These are phyloP conservation scores for Lachancea cidri DNA, from an alignment of 805 yeast species.

Conservation along the genomic window DNA sequence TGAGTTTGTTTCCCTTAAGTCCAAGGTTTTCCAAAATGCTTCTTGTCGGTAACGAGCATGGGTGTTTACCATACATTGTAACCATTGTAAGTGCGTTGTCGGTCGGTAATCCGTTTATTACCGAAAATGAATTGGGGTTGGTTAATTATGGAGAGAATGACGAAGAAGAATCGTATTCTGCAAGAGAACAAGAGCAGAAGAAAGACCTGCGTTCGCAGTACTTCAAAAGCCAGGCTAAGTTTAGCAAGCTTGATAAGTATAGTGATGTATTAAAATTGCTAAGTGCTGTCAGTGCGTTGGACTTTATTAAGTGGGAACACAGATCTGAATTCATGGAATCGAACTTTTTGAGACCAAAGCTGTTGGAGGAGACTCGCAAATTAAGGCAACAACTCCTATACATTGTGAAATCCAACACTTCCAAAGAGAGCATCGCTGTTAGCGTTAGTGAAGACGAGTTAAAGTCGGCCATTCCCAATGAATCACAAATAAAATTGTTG, in stretches of 20 bases:
- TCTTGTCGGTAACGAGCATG: slow-evolving; percentile 79
- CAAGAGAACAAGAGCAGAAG: slow-evolving; percentile 36
- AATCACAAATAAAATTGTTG: slow-evolving; percentile 65
- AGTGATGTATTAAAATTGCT: slow-evolving; percentile 74
- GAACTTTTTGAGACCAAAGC: slow-evolving; percentile 69
- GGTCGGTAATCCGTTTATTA: slow-evolving; percentile 86
- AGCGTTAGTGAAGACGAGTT: slow-evolving; percentile 39
- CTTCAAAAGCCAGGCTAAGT: slow-evolving; percentile 52
- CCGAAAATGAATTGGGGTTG: slow-evolving; percentile 69
- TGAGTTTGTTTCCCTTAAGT: slow-evolving; percentile 88
- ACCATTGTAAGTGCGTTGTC: slow-evolving; percentile 89
- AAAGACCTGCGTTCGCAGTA: slow-evolving; percentile 46
- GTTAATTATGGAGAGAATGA: slow-evolving; percentile 28
- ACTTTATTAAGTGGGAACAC: slow-evolving; percentile 54
- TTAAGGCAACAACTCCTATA: slow-evolving; percentile 73
- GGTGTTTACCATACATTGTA: slow-evolving; percentile 81
- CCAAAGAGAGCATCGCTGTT: slow-evolving; percentile 54
- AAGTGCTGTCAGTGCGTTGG: slow-evolving; percentile 83
- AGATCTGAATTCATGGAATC: slow-evolving; percentile 46
- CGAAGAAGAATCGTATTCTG: slow-evolving; percentile 19
- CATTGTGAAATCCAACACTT: slow-evolving; percentile 63
- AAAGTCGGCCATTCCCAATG: slow-evolving; percentile 61
- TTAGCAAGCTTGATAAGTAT: slow-evolving; percentile 60
- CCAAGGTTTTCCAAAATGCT: slow-evolving; percentile 92
- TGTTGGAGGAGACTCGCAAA: slow-evolving; percentile 80